Percentiles rank a stretch among this genome's conserved stretches.
Evolutionary conservation across 1,139 yeast species (phyloP).

Genomic region (Diutina siamensis): DNA sequence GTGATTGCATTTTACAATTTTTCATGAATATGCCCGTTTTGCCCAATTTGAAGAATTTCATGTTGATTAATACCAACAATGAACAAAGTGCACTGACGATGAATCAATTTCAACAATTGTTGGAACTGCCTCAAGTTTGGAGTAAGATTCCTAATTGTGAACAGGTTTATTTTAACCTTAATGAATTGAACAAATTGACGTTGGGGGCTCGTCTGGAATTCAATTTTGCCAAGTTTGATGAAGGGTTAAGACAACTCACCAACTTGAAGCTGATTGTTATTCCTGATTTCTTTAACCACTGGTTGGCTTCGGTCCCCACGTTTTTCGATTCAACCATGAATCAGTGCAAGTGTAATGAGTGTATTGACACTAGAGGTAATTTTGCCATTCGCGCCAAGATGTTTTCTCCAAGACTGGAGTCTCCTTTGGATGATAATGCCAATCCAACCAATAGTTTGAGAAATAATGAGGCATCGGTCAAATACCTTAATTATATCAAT

Average conservation of each 20-base stretch:
- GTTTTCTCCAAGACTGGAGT: conserved; percentile 13
- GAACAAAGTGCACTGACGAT: conserved; percentile 13
- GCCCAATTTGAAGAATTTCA: conserved; percentile 12
- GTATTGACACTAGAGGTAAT: conserved; percentile 11
- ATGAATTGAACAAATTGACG: conserved; percentile 14
- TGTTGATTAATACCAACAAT: conserved; percentile 17
- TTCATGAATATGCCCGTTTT: conserved; percentile 13
- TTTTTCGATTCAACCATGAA: conserved; percentile 8
- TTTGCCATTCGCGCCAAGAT: conserved; percentile 12
- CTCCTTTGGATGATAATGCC: conserved; percentile 12
- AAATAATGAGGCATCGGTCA: conserved; percentile 10
- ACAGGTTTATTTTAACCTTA: conserved; percentile 15
- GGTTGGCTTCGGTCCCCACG: conserved; percentile 13
- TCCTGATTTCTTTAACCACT: conserved; percentile 19
- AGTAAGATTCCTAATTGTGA: conserved; percentile 10
- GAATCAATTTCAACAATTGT: conserved; percentile 13
- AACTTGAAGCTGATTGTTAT: conserved; percentile 12
- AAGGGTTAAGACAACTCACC: conserved; percentile 8
- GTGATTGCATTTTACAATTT: conserved; percentile 15
- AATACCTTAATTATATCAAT: conserved; percentile 14
- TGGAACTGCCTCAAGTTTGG: conserved; percentile 11
- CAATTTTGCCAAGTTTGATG: conserved; percentile 9
- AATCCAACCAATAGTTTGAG: conserved; percentile 6
- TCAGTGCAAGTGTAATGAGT: conserved; percentile 14
- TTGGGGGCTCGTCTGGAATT: conserved; percentile 3